phyloP scores from a whole-genome alignment of 2,329 filamentous ascomycete genomes.

The Sporothrix dimorphospora region DNA sequence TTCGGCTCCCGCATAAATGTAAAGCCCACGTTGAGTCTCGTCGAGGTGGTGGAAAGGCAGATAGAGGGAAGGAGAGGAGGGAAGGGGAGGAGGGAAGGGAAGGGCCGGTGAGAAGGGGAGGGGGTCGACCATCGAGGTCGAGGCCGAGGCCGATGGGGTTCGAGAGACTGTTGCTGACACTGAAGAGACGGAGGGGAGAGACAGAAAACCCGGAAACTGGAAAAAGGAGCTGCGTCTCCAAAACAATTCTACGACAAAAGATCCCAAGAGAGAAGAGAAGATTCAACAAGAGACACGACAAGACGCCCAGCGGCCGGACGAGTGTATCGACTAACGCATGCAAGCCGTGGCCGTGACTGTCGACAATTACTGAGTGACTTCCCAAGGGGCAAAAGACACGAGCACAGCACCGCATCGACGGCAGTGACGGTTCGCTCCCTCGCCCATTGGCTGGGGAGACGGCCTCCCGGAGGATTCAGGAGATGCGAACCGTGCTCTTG shows the following conservation, averaged over 20 bases:
- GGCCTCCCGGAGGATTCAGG: neutral
- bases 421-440: neutral
- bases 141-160: neutral
- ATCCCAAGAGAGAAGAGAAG: too few species aligned
- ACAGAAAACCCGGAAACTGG: neutral
- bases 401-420: neutral
- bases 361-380: neutral
- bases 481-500: neutral
- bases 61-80: neutral
- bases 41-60: neutral
- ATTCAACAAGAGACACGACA: too few species aligned
- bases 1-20: neutral
- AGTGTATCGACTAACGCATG: slow-evolving; percentile 11
- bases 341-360: neutral
- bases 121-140: neutral
- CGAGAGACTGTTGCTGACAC: neutral
- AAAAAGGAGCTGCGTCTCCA: neutral
- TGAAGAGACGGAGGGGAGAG: neutral
- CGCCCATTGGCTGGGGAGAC: neutral
- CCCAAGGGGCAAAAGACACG: neutral
- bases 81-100: too few species aligned
- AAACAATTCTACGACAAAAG: neutral
- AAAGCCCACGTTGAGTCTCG: neutral
- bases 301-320: neutral
- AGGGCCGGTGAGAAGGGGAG: neutral